These are phyloP conservation scores for Cystobasidium slooffiae DNA, from an alignment of 1,284 basidiomycete genomes.

Conservation along the genomic window DNA sequence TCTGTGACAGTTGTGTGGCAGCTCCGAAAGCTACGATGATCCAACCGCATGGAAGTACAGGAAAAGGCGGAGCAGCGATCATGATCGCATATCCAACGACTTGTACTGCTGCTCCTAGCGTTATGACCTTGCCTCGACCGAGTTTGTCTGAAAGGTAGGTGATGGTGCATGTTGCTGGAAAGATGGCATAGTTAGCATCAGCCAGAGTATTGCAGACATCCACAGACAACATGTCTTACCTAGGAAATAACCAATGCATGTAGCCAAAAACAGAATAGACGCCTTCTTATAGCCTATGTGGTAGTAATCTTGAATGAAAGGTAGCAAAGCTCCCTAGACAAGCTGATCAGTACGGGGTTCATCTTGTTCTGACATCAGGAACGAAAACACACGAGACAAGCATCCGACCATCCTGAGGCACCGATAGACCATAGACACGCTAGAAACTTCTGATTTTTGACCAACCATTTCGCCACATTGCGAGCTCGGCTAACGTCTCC, in stretches of 20 bases:
- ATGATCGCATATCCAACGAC: not conserved
- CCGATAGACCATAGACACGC: not conserved
- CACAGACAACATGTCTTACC: not conserved
- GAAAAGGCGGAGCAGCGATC: conserved; percentile 5
- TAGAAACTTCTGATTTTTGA: not conserved
- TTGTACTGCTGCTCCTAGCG: conserved; percentile 1
- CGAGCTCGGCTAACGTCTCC: not conserved
- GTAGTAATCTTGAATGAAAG: conserved; percentile 1
- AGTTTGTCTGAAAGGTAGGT: not conserved
- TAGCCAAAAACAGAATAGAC: not conserved
- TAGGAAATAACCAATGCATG: not conserved
- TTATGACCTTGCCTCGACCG: not conserved
- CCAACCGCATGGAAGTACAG: not conserved
- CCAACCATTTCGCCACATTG: not conserved
- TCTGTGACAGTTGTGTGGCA: not conserved
- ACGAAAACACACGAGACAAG: not conserved
- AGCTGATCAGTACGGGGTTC: not conserved
- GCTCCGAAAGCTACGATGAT: conserved; percentile 3
- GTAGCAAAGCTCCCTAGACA: not conserved
- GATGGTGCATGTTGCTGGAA: not conserved
- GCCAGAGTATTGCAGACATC: not conserved
- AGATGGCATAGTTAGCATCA: not conserved
- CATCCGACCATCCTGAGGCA: conserved; percentile 1
- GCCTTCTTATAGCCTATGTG: not conserved
- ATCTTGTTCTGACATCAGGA: not conserved